Base-by-base conservation (phyloP, 1,284 basidiomycete species). In the Takashimella tepidaria region DNA sequence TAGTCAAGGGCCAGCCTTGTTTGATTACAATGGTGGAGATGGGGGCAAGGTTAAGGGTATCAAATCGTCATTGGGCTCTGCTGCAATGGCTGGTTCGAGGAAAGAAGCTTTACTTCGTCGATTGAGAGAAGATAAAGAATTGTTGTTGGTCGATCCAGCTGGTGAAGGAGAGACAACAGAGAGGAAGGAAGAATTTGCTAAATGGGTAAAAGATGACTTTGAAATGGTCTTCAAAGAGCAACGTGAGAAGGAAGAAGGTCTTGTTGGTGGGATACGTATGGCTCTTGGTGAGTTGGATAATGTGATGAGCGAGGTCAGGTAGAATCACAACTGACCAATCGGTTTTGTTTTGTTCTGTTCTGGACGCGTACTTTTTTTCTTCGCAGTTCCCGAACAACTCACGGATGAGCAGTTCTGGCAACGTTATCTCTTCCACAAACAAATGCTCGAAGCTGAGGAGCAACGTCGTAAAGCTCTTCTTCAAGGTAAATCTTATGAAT, bases 341-440 rank as follows among this genome's bases (percentile, higher is more conserved):
- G n/a, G n/a, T n/a, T n/a, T 21, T 26, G 22, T 50, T 4, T 43
- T 13, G 13, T 11, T n/a, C 47, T 16, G 37, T 40, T 16, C 12
- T 47, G 21, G 26, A 46, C n/a, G n/a, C n/a, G n/a, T n/a, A n/a
- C n/a, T n/a, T 55, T 37, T 41, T 44, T 2, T 19, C 1, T 11
- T 41, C 21, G 5, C 62, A 92, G 91, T 92, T 1, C 89, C 89
- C 3, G 80, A 82, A 20, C 77, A 79, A 52, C 76, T 95, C 62
- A 78, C 81, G 1, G 80, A 83, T 50, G 82, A 85, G 45, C 79
- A 80, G 41, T 97, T 96, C 76, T 96, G 92, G 92, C 82, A 83
- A 47, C 81, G 92, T 13, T 96, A 92, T 75, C 91, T 93, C 76
- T 97, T 93, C 83, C 83, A 92, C 37, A 83, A 85, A 31, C 79